Conservation (phyloP, 2,329 filamentous ascomycete species). For the Huntiella moniliformis region DNA sequence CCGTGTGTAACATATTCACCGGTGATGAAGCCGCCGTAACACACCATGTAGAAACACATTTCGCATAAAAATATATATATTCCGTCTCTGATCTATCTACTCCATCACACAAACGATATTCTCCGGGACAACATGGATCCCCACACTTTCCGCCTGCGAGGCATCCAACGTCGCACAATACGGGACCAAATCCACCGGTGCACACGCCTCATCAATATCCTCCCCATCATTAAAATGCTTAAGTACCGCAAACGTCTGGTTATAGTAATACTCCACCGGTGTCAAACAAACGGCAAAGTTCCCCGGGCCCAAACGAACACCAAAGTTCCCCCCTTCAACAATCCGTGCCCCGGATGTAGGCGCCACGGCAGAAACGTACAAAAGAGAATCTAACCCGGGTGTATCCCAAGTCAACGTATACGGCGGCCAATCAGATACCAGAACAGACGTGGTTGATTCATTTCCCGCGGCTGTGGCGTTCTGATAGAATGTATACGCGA, state of each 20-base stretch:
- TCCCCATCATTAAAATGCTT: slow-evolving; percentile 13
- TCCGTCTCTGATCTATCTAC: background rate
- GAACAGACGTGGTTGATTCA: slow-evolving; percentile 12
- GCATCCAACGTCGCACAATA: slow-evolving; percentile 20
- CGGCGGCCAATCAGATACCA: slow-evolving; percentile 24
- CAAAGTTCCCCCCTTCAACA: slow-evolving; percentile 19
- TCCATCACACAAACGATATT: no score
- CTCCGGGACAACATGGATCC: no score
- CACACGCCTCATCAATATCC: slow-evolving; percentile 23
- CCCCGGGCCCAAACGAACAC: slow-evolving; percentile 16
- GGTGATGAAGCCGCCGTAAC: slow-evolving; percentile 51
- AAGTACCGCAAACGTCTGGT: slow-evolving; percentile 17
- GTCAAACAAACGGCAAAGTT: slow-evolving; percentile 26
- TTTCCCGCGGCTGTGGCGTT: slow-evolving; percentile 25
- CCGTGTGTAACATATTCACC: slow-evolving; percentile 46
- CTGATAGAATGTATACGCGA: slow-evolving; percentile 25
- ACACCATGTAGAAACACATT: slow-evolving; percentile 45
- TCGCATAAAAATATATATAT: slow-evolving; percentile 16
- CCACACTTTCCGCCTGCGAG: background rate
- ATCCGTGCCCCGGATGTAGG: slow-evolving; percentile 20
- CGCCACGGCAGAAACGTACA: slow-evolving; percentile 17
- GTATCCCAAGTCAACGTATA: slow-evolving; percentile 22
- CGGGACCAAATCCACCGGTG: slow-evolving; percentile 24
- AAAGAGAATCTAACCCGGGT: slow-evolving; percentile 16
- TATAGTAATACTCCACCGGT: slow-evolving; percentile 23